Conservation (phyloP, 352 stramenopile genomes). For the Thalassiosira allenii region DNA sequence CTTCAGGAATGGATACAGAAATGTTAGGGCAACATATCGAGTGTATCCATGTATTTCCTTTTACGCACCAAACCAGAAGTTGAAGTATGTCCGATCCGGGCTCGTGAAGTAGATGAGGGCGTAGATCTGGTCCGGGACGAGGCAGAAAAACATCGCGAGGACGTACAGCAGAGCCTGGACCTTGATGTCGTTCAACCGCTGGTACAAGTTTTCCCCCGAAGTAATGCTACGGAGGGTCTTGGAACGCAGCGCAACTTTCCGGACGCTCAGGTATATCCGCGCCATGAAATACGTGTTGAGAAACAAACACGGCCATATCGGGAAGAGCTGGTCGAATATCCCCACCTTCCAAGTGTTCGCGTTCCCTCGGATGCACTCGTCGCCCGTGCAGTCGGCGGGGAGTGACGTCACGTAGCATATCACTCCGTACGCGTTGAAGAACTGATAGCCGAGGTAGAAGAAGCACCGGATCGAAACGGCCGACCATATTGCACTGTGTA, state of each 20-base stretch:
- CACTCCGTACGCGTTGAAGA: slow-evolving; percentile 59
- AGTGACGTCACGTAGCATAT: slow-evolving; percentile 51
- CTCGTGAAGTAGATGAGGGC: slow-evolving; percentile 1
- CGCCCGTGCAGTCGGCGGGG: slow-evolving; percentile 24
- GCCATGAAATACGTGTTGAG: slow-evolving; percentile 6
- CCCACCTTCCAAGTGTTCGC: slow-evolving; percentile 45
- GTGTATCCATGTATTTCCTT: neutral
- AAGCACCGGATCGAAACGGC: slow-evolving; percentile 28
- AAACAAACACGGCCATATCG: neutral
- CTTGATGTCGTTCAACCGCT: slow-evolving; percentile 1
- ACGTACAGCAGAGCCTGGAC: slow-evolving; percentile 52
- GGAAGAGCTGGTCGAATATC: slow-evolving; percentile 10
- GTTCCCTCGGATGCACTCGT: slow-evolving; percentile 36
- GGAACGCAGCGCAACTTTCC: slow-evolving; percentile 28
- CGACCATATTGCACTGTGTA: slow-evolving; percentile 31
- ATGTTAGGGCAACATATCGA: neutral
- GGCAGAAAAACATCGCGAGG: neutral
- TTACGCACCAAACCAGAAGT: slow-evolving; percentile 5
- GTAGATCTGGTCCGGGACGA: slow-evolving; percentile 2
- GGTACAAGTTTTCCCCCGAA: neutral
- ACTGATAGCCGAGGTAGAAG: slow-evolving; percentile 35
- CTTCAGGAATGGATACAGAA: neutral
- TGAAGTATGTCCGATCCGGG: neutral
- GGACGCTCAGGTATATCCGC: slow-evolving; percentile 56
- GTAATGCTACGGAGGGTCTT: neutral